phyloP scores from a whole-genome alignment of 345 rosid genomes.

The Sisymbrium altissimum region DNA sequence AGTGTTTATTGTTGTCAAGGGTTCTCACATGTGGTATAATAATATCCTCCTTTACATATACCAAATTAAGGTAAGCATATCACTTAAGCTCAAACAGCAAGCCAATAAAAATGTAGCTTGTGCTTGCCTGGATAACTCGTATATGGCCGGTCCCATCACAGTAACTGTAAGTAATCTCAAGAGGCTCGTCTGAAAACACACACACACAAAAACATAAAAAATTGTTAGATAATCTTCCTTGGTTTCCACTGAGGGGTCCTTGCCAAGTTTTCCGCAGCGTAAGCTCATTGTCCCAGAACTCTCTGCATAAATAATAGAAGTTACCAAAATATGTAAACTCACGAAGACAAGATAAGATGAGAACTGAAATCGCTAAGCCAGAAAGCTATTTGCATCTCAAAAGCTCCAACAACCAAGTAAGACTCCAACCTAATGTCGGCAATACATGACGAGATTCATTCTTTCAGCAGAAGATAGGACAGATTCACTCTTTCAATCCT shows the following conservation, averaged over 20 bases:
- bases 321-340: not conserved
- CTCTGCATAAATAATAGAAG: slow-evolving; percentile 27
- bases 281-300: slow-evolving; percentile 39
- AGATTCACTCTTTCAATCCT: not conserved
- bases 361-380: not conserved
- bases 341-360: not conserved
- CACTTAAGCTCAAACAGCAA: slow-evolving; percentile 1
- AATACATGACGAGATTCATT: not conserved
- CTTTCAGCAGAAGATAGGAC: not conserved
- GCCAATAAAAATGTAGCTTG: slow-evolving; percentile 1
- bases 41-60: slow-evolving; percentile 96
- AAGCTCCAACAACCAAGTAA: slow-evolving; percentile 13
- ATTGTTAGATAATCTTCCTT: slow-evolving; percentile 2
- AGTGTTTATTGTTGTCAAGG: not conserved
- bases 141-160: slow-evolving; percentile 99
- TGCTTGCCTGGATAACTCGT: slow-evolving; percentile 77
- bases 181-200: slow-evolving; percentile 72
- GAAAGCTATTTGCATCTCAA: not conserved
- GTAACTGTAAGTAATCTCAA: slow-evolving; percentile 94
- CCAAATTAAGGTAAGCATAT: slow-evolving; percentile 47
- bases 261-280: slow-evolving; percentile 65
- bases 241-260: slow-evolving; percentile 97
- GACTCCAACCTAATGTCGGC: not conserved
- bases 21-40: slow-evolving; percentile 93
- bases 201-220: not conserved